phyloP scores from a whole-genome alignment of 2,329 filamentous ascomycete species.

The Trichoderma simmonsii region DNA sequence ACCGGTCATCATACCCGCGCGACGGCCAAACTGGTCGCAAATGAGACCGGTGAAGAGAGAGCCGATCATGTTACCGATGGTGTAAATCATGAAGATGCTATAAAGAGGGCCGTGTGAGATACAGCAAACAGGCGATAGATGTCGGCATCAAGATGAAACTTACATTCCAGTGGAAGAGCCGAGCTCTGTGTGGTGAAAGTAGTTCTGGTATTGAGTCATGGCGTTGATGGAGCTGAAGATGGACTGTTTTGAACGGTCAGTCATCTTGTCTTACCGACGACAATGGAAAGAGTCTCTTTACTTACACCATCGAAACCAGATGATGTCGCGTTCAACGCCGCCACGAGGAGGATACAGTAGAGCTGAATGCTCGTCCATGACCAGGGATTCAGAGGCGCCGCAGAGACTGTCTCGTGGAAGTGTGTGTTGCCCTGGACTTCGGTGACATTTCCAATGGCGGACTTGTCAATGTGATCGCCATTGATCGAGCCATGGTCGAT shows the following conservation, averaged over 20 bases:
- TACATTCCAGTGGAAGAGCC: slow-evolving; percentile 31
- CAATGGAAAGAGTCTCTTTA: not conserved
- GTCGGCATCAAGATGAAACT: slow-evolving; percentile 2
- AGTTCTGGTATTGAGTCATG: slow-evolving; percentile 30
- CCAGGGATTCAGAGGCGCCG: slow-evolving; percentile 32
- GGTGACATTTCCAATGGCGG: slow-evolving; percentile 23
- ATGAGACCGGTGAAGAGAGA: slow-evolving; percentile 40
- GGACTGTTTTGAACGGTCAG: slow-evolving; percentile 21
- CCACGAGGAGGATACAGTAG: slow-evolving; percentile 36
- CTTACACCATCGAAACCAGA: slow-evolving; percentile 38
- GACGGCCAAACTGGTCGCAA: slow-evolving; percentile 41
- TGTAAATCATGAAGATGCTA: slow-evolving; percentile 44
- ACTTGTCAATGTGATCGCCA: slow-evolving; percentile 24
- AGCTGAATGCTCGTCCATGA: slow-evolving; percentile 36
- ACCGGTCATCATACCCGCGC: slow-evolving; percentile 41
- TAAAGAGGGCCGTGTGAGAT: not conserved
- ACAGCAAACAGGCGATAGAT: not conserved
- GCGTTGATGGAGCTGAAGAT: slow-evolving; percentile 33
- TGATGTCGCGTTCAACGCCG: slow-evolving; percentile 37
- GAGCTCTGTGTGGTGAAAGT: slow-evolving; percentile 29
- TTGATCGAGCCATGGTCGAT: slow-evolving; percentile 19
- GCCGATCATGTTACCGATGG: slow-evolving; percentile 41
- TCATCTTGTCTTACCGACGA: not conserved
- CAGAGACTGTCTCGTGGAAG: slow-evolving; percentile 29
- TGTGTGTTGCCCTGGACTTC: slow-evolving; percentile 30